A percentile compares a stretch with the other conserved stretches of the same genome.
Conservation (phyloP, 2,329 filamentous ascomycete species). For the Metarhizium robertsii region DNA sequence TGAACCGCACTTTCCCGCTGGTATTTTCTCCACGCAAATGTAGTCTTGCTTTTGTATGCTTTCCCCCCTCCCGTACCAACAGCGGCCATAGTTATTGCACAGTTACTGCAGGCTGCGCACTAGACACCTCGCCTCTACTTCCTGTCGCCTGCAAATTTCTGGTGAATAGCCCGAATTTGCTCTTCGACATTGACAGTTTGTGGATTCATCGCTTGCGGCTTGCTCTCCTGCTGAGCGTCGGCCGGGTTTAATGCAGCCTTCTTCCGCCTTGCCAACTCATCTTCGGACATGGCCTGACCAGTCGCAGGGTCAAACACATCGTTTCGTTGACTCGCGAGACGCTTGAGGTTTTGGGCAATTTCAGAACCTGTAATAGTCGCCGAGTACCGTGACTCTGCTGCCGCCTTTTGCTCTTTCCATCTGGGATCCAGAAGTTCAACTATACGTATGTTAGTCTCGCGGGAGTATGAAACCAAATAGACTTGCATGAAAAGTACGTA, state of each 20-base stretch:
- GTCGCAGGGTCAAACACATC: conserved; percentile 76
- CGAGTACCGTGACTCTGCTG: conserved; percentile 73
- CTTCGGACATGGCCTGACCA: conserved; percentile 59
- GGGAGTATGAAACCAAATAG: background rate
- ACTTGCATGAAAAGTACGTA: conserved; percentile 27
- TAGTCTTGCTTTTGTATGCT: background rate
- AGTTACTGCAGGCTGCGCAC: no score
- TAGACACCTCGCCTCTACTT: conserved; percentile 12
- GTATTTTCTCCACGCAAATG: background rate
- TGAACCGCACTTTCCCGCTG: background rate
- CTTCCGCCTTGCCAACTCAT: conserved; percentile 68
- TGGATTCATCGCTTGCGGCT: conserved; percentile 46
- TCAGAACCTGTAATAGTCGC: conserved; percentile 81
- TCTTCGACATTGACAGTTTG: conserved; percentile 73
- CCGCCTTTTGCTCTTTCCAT: conserved; percentile 93
- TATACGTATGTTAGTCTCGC: conserved; percentile 17
- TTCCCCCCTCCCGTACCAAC: background rate
- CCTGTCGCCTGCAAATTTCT: conserved; percentile 36
- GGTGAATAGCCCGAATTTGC: conserved; percentile 61
- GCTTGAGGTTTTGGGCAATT: conserved; percentile 88
- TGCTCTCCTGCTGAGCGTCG: conserved; percentile 55
- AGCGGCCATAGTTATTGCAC: no score
- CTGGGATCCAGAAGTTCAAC: conserved; percentile 87
- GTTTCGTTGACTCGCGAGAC: conserved; percentile 78
- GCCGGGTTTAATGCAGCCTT: conserved; percentile 57